Evolutionary conservation across 768 basidiomycete species (phyloP).

Genomic region (Pholiota molesta): DNA sequence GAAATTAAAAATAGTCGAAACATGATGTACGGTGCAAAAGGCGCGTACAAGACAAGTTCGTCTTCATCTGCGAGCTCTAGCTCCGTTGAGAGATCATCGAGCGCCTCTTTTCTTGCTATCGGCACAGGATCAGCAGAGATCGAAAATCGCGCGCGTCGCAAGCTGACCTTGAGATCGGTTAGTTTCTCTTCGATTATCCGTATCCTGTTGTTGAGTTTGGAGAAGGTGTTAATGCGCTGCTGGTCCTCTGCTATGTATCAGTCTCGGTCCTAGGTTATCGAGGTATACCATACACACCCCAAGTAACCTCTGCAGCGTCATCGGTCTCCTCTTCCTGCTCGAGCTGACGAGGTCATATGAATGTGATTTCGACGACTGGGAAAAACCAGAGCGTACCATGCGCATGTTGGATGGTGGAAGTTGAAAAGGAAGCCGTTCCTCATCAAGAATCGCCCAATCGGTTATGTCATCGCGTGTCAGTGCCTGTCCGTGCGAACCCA

Average conservation of each 20-base stretch:
- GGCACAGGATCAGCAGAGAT: slow-evolving; percentile 9
- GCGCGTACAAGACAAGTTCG: slow-evolving; percentile 69
- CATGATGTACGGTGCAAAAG: not conserved
- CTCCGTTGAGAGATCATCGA: slow-evolving; percentile 87
- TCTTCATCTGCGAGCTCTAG: slow-evolving; percentile 90
- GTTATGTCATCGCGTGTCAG: slow-evolving; percentile 1
- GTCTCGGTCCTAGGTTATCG: slow-evolving; percentile 9
- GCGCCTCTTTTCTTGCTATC: slow-evolving; percentile 90
- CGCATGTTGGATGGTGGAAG: slow-evolving; percentile 26
- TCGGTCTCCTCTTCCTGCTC: slow-evolving; percentile 78
- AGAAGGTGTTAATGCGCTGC: slow-evolving; percentile 89
- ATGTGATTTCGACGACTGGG: slow-evolving; percentile 5
- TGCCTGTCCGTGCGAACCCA: not conserved
- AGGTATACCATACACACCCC: slow-evolving; percentile 55
- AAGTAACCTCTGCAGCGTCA: slow-evolving; percentile 78
- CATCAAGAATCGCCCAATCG: not conserved
- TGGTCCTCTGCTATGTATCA: slow-evolving; percentile 65
- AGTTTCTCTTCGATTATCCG: slow-evolving; percentile 74
- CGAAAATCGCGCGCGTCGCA: not conserved
- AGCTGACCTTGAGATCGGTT: slow-evolving; percentile 68
- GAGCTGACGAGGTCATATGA: slow-evolving; percentile 44
- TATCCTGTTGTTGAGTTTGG: slow-evolving; percentile 84
- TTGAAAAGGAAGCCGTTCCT: slow-evolving; percentile 9
- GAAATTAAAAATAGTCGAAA: too few species aligned
- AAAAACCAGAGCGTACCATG: slow-evolving; percentile 23